Evolutionary conservation across 148 eudicot genomes (phyloP), one percentile per base, ranked within the genome.

Genomic region (Linanthus parryae): DNA sequence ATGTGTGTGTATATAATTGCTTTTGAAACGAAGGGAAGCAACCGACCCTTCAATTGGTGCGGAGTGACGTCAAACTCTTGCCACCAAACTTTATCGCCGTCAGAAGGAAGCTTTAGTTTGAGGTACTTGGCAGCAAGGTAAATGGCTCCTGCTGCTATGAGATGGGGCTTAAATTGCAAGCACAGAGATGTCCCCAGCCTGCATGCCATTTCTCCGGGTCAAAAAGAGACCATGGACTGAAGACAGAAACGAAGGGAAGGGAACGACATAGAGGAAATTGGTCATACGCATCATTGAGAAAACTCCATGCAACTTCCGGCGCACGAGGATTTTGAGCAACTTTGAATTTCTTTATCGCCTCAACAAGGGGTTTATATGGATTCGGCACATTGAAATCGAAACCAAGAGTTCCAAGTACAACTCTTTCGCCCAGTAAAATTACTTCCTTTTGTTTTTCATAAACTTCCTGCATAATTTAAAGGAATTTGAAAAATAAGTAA

Each of bases 111-210:
- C 80, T 84, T 88, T 52, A 84, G 95, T 73, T 94, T 88, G 55
- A 88, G 84, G 59, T 84, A 94, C 83, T 88, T 94, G 66, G 96
- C 96, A 53, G 99, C 99, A 69, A 94, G 95, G 47, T 88, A 94
- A 55, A 88, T 94, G 59, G 99, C 99, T 66, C 99, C 99, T 37
- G 99, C 99, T 39, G 99, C 99, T 58, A 88, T 85, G 70, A 88
- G 96, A 56, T 88, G 96, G 29, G 99, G 80, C 84, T 78, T 85
- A 80, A 88, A 94, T 48, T 94, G 99, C 84, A 94, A 72, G 88
- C 99, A 88, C 43, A 94, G 73, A 38, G 99, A 94, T 58, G 99
- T 94, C 84, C 96, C 90, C 67, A 94, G 94, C 99, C 99, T 94
- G 94, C 99, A 94, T 64, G 85, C 77, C 75, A 68, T 82, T n/a